Evolutionary conservation across 805 yeast species (phyloP).

Genomic region (Metschnikowia aberdeeniae): DNA sequence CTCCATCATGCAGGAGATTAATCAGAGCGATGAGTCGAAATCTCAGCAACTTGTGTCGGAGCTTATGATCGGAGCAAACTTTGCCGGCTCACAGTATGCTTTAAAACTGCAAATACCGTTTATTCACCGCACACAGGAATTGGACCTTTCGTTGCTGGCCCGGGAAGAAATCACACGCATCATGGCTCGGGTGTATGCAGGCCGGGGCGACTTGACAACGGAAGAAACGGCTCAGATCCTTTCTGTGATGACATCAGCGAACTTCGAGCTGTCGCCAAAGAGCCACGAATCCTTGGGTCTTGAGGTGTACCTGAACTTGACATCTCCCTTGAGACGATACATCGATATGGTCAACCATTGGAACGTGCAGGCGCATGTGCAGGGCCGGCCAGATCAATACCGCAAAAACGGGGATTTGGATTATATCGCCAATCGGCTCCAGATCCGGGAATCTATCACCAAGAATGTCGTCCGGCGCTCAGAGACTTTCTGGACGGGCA

Average conservation of each 20-base stretch:
- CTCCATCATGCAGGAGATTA: slow-evolving; percentile 9
- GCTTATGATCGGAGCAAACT: slow-evolving; percentile 76
- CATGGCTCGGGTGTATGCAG: slow-evolving; percentile 17
- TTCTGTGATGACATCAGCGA: slow-evolving; percentile 50
- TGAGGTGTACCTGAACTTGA: slow-evolving; percentile 61
- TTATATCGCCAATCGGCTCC: slow-evolving; percentile 40
- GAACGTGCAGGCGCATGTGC: slow-evolving; percentile 41
- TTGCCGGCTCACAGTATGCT: slow-evolving; percentile 51
- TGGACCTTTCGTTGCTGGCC: slow-evolving; percentile 24
- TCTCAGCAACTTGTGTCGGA: slow-evolving; percentile 74
- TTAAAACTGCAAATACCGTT: slow-evolving; percentile 44
- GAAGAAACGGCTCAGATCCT: slow-evolving; percentile 42
- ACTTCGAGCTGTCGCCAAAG: slow-evolving; percentile 40
- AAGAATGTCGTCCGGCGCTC: slow-evolving; percentile 25
- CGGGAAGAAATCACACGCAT: slow-evolving; percentile 22
- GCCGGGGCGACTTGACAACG: slow-evolving; percentile 22
- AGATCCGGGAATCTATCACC: slow-evolving; percentile 39
- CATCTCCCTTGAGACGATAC: slow-evolving; percentile 42
- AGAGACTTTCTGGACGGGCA: slow-evolving; percentile 36
- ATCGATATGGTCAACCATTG: slow-evolving; percentile 59
- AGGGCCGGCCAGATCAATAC: neutral
- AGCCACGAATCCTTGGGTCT: slow-evolving; percentile 65
- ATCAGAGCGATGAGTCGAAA: slow-evolving; percentile 26
- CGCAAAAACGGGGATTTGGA: slow-evolving; percentile 23
- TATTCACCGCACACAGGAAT: slow-evolving; percentile 41